phyloP scores from a whole-genome alignment of 75 land plant genomes.

The Pinus albicaulis region DNA sequence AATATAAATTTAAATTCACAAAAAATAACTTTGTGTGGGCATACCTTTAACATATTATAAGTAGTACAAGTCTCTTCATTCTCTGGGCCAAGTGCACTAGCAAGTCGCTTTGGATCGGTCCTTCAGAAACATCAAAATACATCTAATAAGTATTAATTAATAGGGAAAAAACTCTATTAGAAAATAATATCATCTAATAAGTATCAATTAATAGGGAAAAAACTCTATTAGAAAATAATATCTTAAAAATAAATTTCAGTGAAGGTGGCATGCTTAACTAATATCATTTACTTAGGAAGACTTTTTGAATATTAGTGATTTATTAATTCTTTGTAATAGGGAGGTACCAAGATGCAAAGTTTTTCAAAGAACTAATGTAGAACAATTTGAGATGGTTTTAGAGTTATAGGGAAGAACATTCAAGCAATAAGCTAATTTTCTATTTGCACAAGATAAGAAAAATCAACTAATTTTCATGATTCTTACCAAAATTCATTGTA shows the following conservation, averaged over 20 bases:
- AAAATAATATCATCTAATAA: neutral
- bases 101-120: constrained; percentile 74
- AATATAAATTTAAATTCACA: too few relatives aligned
- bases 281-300: too few relatives aligned
- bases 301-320: too few relatives aligned
- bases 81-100: constrained; percentile 57
- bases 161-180: neutral
- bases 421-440: neutral
- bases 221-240: neutral
- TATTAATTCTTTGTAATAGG: too few relatives aligned
- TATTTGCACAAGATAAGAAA: neutral
- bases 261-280: too few relatives aligned
- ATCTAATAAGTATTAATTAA: neutral
- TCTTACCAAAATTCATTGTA: constrained; percentile 76
- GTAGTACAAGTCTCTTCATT: constrained; percentile 93
- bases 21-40: too few relatives aligned
- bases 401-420: neutral
- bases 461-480: neutral
- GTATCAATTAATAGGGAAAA: neutral
- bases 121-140: constrained; percentile 28
- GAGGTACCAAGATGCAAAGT: too few relatives aligned
- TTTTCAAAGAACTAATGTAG: too few relatives aligned
- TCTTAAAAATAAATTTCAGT: neutral
- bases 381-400: neutral
- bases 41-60: constrained; percentile 94